Percentiles rank a stretch among this genome's conserved stretches.
These are phyloP conservation scores for Arthrobotrys entomopaga DNA, from an alignment of 2,329 filamentous ascomycete genomes.

Conservation along the genomic window DNA sequence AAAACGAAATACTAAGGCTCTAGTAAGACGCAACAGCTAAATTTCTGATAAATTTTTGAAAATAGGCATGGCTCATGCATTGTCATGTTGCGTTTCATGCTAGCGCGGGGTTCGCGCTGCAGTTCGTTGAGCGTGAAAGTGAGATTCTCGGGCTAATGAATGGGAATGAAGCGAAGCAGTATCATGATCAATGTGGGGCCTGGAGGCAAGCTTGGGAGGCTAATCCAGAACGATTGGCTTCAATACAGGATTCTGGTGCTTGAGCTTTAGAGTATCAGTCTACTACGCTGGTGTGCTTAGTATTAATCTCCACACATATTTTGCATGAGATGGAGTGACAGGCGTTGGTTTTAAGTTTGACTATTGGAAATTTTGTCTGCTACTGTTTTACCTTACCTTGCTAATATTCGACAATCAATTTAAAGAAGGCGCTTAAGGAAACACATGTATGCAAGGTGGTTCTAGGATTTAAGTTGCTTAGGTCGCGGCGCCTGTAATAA, in stretches of 20 bases:
- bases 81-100: slow-evolving; percentile 67
- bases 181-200: slow-evolving; percentile 28
- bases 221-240: slow-evolving; percentile 13
- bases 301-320: not conserved
- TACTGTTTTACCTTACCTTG: no score
- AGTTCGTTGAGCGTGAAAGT: slow-evolving; percentile 64
- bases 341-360: no score
- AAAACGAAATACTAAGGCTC: no score
- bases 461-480: no score
- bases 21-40: not conserved
- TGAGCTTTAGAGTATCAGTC: not conserved
- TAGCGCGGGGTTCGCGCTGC: slow-evolving; percentile 67
- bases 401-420: no score
- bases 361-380: not conserved
- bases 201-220: slow-evolving; percentile 39
- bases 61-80: slow-evolving; percentile 59
- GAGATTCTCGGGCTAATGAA: slow-evolving; percentile 22
- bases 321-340: no score
- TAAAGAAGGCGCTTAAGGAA: no score
- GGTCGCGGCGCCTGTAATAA: no score
- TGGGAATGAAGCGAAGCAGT: slow-evolving; percentile 6
- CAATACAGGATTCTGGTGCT: slow-evolving; percentile 36
- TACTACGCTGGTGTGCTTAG: not conserved
- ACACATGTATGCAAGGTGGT: no score
- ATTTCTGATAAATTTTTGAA: not conserved